Evolutionary conservation across 2,329 filamentous ascomycete species (phyloP).

Genomic region (Phyllosticta paracitricarpa): DNA sequence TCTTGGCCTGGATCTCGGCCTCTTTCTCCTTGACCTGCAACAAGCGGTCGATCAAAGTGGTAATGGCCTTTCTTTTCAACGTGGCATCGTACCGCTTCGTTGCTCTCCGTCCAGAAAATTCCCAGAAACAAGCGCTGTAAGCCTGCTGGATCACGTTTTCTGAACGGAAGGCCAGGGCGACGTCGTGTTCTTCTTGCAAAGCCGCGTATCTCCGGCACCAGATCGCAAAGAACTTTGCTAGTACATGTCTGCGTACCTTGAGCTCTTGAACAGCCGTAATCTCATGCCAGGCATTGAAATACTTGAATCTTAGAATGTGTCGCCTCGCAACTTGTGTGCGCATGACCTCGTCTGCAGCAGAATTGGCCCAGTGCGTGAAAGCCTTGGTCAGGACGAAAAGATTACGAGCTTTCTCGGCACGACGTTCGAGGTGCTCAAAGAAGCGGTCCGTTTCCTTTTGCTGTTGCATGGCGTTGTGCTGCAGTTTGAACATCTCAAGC

Average conservation of each 20-base stretch:
- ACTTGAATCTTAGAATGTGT: conserved; percentile 59
- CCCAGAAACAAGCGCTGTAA: conserved; percentile 29
- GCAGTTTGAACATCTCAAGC: conserved; percentile 7
- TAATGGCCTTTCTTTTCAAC: conserved; percentile 19
- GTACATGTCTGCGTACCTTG: conserved; percentile 42
- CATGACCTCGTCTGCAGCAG: conserved; percentile 53
- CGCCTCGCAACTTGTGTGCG: conserved; percentile 58
- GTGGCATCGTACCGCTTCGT: conserved; percentile 22
- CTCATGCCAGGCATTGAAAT: conserved; percentile 60
- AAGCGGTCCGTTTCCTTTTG: conserved; percentile 23
- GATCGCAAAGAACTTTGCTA: conserved; percentile 44
- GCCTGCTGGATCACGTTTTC: conserved; percentile 22
- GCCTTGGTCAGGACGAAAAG: conserved; percentile 55
- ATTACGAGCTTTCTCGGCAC: conserved; percentile 54
- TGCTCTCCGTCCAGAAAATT: conserved; percentile 26
- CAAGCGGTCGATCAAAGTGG: conserved; percentile 20
- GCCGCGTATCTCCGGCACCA: conserved; percentile 39
- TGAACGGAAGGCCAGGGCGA: conserved; percentile 22
- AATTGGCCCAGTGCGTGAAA: conserved; percentile 59
- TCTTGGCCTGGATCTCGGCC: conserved; percentile 14
- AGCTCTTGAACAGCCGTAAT: conserved; percentile 52
- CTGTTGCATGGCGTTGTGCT: not conserved
- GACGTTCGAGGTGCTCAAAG: conserved; percentile 46
- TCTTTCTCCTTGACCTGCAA: conserved; percentile 18
- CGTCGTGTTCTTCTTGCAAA: conserved; percentile 25